phyloP scores from a whole-genome alignment of 2,329 filamentous ascomycete genomes.

The Penicillium brevicompactum region DNA sequence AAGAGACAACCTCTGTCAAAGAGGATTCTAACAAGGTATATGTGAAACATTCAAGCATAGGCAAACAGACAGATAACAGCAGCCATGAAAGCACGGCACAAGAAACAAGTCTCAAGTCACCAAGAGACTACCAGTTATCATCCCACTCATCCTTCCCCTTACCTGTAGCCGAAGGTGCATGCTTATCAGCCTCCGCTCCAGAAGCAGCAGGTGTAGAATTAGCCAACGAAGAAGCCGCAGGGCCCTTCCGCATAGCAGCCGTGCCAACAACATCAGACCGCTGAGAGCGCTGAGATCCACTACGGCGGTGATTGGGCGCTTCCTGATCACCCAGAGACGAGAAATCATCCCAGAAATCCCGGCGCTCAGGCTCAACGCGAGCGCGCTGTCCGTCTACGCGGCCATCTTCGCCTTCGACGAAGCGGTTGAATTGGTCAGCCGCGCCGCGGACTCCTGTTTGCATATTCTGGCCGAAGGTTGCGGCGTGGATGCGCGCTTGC shows the following conservation, averaged over 20 bases:
- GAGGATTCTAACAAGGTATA: slow-evolving; percentile 4
- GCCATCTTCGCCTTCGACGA: slow-evolving; percentile 73
- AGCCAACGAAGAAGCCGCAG: slow-evolving; percentile 18
- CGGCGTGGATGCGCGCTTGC: slow-evolving; percentile 63
- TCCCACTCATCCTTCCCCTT: slow-evolving; percentile 63
- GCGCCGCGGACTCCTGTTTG: slow-evolving; percentile 70
- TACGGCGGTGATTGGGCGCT: slow-evolving; percentile 24
- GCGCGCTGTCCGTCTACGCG: slow-evolving; percentile 48
- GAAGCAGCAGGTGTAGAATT: slow-evolving; percentile 23
- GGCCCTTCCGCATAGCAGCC: slow-evolving; percentile 61
- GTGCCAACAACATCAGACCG: slow-evolving; percentile 61
- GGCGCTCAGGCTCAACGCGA: slow-evolving; percentile 64
- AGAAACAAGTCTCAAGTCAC: background rate
- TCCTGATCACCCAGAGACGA: slow-evolving; percentile 60
- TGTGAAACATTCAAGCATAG: background rate
- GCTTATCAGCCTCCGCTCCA: slow-evolving; percentile 21
- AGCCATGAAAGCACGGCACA: slow-evolving; percentile 3
- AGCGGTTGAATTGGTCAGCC: slow-evolving; percentile 77
- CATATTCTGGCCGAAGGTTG: slow-evolving; percentile 62
- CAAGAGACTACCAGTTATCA: slow-evolving; percentile 48
- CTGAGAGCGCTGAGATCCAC: slow-evolving; percentile 26
- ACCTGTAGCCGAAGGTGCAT: slow-evolving; percentile 19
- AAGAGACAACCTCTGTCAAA: background rate
- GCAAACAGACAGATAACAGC: background rate
- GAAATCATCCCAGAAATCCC: slow-evolving; percentile 93